These are phyloP conservation scores for Ophiostoma ips DNA, from an alignment of 2,329 filamentous ascomycete species.

Conservation along the genomic window DNA sequence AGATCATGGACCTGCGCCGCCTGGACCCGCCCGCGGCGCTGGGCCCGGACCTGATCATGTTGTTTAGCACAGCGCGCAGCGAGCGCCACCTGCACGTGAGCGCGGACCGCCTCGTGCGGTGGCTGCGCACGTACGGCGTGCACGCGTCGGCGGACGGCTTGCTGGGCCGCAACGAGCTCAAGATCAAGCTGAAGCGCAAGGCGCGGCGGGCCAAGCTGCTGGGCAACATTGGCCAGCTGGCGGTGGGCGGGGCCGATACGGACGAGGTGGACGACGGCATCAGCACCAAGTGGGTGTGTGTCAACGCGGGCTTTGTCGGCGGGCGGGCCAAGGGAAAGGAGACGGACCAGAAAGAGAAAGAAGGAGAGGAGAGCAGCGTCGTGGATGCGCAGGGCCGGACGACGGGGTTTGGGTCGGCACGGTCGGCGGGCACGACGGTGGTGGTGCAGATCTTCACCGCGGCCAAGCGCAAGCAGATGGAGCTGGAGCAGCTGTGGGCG, in stretches of 20 bases:
- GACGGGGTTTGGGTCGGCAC: conserved; percentile 57
- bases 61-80: conserved; percentile 80
- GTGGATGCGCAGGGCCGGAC: conserved; percentile 37
- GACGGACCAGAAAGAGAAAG: background rate
- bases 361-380: background rate
- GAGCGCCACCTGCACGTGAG: conserved; percentile 89
- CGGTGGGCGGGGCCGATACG: conserved; percentile 18
- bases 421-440: conserved; percentile 34
- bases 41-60: conserved; percentile 80
- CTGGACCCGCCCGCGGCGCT: conserved; percentile 79
- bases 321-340: conserved; percentile 25
- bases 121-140: conserved; percentile 63
- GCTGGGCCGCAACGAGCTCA: conserved; percentile 79
- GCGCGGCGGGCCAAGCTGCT: conserved; percentile 70
- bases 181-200: conserved; percentile 69
- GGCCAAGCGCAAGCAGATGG: conserved; percentile 35
- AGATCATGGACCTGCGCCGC: conserved; percentile 66
- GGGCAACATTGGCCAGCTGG: conserved; percentile 41
- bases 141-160: conserved; percentile 73
- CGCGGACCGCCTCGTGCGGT: conserved; percentile 77
- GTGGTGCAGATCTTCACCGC: conserved; percentile 47
- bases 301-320: conserved; percentile 65
- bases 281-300: conserved; percentile 89
- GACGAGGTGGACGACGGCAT: conserved; percentile 67
- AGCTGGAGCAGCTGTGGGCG: conserved; percentile 39